These are phyloP conservation scores for Linnemannia elongata DNA, from an alignment of 192 early-diverging fungal species.

Conservation along the genomic window DNA sequence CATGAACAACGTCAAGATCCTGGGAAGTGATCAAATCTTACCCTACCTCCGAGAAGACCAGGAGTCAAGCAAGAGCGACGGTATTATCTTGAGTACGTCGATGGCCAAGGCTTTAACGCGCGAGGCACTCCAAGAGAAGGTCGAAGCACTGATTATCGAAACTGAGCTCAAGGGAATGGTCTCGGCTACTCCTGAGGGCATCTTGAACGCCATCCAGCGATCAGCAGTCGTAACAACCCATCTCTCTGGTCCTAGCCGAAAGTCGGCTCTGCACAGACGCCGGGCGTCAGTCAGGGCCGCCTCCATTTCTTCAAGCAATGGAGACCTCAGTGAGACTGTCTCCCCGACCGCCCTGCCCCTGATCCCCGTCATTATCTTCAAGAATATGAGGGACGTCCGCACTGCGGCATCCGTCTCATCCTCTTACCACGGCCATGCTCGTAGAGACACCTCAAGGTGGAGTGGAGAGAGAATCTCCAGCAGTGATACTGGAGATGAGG, in stretches of 20 bases:
- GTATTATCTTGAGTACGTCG: not conserved
- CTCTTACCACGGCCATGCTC: slow-evolving; percentile 37
- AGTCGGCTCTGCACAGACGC: not conserved
- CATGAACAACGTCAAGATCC: slow-evolving; percentile 36
- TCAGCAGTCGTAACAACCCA: not conserved
- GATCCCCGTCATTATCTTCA: slow-evolving; percentile 52
- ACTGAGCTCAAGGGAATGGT: slow-evolving; percentile 34
- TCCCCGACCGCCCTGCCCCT: not conserved
- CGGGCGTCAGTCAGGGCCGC: not conserved
- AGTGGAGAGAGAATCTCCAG: slow-evolving; percentile 51
- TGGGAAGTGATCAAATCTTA: slow-evolving; percentile 33
- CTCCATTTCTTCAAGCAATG: not conserved
- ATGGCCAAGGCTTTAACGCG: not conserved
- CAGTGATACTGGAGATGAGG: slow-evolving; percentile 39
- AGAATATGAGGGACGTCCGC: slow-evolving; percentile 42
- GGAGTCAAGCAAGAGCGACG: not conserved
- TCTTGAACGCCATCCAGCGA: slow-evolving; percentile 34
- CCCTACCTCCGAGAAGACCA: slow-evolving; percentile 19
- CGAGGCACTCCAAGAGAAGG: slow-evolving; percentile 27
- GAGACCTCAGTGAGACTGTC: not conserved
- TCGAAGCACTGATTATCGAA: slow-evolving; percentile 48
- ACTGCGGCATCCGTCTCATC: slow-evolving; percentile 30
- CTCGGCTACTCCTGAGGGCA: slow-evolving; percentile 18
- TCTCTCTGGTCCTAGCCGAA: not conserved
- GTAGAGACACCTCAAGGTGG: slow-evolving; percentile 41